Percentiles rank a stretch among this genome's conserved stretches.
Conservation (phyloP, 805 yeast genomes). For the Ogataea trehaloabstinens region DNA sequence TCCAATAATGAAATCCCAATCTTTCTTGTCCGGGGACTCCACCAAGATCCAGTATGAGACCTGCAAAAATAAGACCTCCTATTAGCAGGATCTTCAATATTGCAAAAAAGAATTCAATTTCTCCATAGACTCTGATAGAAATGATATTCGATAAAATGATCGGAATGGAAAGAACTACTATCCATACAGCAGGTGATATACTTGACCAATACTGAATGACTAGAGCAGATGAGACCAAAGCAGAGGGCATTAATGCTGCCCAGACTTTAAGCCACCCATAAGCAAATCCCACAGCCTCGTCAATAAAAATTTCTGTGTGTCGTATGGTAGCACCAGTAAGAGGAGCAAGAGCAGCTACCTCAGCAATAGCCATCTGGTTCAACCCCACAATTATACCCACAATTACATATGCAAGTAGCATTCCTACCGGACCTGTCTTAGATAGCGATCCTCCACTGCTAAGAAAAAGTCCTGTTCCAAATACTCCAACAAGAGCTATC, state of each 20-base stretch:
- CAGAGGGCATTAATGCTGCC: slow-evolving; percentile 50
- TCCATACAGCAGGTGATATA: slow-evolving; percentile 54
- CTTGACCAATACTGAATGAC: slow-evolving; percentile 57
- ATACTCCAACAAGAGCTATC: slow-evolving; percentile 71
- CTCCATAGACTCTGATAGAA: slow-evolving; percentile 47
- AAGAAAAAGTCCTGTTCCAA: slow-evolving; percentile 62
- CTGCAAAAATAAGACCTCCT: slow-evolving; percentile 52
- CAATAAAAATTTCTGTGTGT: slow-evolving; percentile 23
- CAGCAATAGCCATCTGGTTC: slow-evolving; percentile 50
- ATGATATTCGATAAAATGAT: slow-evolving; percentile 43
- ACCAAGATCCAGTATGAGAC: slow-evolving; percentile 55
- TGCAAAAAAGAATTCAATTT: slow-evolving; percentile 61
- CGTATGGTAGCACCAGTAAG: slow-evolving; percentile 55
- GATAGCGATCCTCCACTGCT: slow-evolving; percentile 45
- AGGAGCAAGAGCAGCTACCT: slow-evolving; percentile 57
- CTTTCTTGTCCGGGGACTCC: slow-evolving; percentile 50
- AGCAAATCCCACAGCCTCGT: slow-evolving; percentile 56
- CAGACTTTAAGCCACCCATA: slow-evolving; percentile 42
- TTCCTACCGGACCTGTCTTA: slow-evolving; percentile 32
- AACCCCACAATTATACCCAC: slow-evolving; percentile 58
- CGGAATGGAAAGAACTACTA: slow-evolving; percentile 46
- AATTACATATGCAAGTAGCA: slow-evolving; percentile 57
- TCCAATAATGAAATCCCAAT: slow-evolving; percentile 40
- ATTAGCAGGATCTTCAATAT: slow-evolving; percentile 60
- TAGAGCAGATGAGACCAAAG: slow-evolving; percentile 56